These are phyloP conservation scores for Endoconidiophora laricicola DNA, from an alignment of 2,329 filamentous ascomycete genomes.

Conservation along the genomic window DNA sequence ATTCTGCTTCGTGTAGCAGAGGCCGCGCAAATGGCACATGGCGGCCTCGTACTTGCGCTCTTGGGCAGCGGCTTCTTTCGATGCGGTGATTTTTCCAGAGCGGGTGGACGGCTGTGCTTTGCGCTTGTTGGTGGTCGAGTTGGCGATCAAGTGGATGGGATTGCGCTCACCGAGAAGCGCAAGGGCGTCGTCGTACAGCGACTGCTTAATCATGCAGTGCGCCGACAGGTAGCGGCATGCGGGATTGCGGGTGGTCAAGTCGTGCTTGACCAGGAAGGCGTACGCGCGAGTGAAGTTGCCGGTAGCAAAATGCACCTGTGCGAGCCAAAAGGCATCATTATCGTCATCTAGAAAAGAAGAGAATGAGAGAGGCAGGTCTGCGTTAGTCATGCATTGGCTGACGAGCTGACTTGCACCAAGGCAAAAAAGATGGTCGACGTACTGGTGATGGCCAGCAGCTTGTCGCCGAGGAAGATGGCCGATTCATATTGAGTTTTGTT, in stretches of 20 bases:
- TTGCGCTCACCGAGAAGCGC: conserved; percentile 78
- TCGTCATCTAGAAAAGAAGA: conserved; percentile 51
- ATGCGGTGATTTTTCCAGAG: conserved; percentile 18
- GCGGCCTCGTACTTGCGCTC: conserved; percentile 72
- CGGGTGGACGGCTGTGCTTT: conserved; percentile 41
- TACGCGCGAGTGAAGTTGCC: conserved; percentile 90
- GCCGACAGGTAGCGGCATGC: conserved; percentile 86
- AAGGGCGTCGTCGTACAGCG: conserved; percentile 77
- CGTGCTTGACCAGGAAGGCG: conserved; percentile 66
- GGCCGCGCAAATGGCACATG: conserved; percentile 89
- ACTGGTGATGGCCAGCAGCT: conserved; percentile 89
- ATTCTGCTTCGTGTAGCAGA: conserved; percentile 94
- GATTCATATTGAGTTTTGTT: conserved; percentile 94
- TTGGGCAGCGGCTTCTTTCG: conserved; percentile 13
- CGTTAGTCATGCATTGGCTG: not conserved
- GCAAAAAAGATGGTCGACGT: conserved; percentile 20
- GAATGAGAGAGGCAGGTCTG: not conserved
- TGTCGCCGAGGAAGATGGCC: conserved; percentile 94
- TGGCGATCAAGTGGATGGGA: conserved; percentile 70
- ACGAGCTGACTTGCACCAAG: not conserved
- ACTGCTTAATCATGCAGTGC: conserved; percentile 87
- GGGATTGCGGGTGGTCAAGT: conserved; percentile 64
- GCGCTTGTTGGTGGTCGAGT: conserved; percentile 38
- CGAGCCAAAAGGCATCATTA: conserved; percentile 89
- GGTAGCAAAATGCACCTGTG: conserved; percentile 92